A percentile compares a stretch with the other conserved stretches of the same genome.
These are phyloP conservation scores for Garcia nutans DNA, from an alignment of 345 rosid species.

Conservation along the genomic window DNA sequence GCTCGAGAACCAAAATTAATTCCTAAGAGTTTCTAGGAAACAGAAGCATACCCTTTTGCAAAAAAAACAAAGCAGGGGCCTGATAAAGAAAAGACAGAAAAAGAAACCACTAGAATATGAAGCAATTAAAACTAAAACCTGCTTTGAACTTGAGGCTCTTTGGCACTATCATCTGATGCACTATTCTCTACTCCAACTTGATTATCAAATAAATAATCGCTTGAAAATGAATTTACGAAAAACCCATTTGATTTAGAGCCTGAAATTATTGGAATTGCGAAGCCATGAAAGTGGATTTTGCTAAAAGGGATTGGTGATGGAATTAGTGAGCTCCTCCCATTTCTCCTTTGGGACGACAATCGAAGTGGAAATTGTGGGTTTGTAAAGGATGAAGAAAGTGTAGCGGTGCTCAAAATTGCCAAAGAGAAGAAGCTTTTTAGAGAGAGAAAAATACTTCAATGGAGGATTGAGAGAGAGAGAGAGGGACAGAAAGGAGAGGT, in stretches of 20 bases:
- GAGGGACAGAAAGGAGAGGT: too few species aligned
- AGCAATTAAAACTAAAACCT: constrained; percentile 34
- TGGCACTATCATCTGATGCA: constrained; percentile 11
- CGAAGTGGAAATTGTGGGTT: constrained; percentile 26
- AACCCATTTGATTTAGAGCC: constrained; percentile 19
- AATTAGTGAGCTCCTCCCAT: not conserved
- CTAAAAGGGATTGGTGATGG: constrained; percentile 16
- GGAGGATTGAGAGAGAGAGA: not conserved
- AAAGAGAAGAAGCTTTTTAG: not conserved
- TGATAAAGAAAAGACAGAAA: not conserved
- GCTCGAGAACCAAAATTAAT: not conserved
- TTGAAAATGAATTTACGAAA: constrained; percentile 26
- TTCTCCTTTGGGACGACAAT: constrained; percentile 21
- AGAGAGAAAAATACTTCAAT: not conserved
- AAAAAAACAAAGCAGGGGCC: not conserved
- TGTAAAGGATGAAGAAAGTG: constrained; percentile 30
- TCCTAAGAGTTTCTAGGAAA: not conserved
- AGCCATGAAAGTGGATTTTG: constrained; percentile 23
- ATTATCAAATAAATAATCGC: constrained; percentile 18
- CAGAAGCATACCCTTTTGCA: not conserved
- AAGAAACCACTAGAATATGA: not conserved
- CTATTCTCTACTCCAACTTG: constrained; percentile 16
- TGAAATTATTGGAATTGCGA: constrained; percentile 17
- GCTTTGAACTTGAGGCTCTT: constrained; percentile 41
- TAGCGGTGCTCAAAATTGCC: constrained; percentile 30